phyloP scores from a whole-genome alignment of 352 stramenopile species.

The Phytophthora lateralis region DNA sequence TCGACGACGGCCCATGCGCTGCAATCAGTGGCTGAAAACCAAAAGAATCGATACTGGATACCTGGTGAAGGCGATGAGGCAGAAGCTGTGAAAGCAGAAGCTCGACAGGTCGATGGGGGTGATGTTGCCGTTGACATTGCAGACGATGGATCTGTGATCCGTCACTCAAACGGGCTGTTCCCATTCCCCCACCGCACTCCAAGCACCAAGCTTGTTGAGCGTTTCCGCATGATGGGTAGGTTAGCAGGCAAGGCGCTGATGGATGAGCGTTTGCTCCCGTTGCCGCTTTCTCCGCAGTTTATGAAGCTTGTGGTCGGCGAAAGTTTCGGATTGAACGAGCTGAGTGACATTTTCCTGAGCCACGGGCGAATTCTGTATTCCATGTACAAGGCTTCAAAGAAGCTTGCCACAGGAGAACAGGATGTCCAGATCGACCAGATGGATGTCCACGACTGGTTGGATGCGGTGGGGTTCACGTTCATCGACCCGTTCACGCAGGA shows the following conservation, averaged over 20 bases:
- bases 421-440: constrained; percentile 68
- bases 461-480: constrained; percentile 71
- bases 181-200: constrained; percentile 55
- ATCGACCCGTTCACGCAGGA: constrained; percentile 80
- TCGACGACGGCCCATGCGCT: constrained; percentile 75
- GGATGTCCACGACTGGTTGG: constrained; percentile 58
- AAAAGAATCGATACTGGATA: constrained; percentile 59
- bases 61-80: constrained; percentile 54
- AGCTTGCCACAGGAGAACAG: constrained; percentile 30
- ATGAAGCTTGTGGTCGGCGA: constrained; percentile 79
- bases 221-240: constrained; percentile 84
- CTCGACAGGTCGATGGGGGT: constrained; percentile 3
- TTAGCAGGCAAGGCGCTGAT: constrained; percentile 84
- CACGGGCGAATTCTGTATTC: constrained; percentile 65
- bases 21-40: constrained; percentile 59
- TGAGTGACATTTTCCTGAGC: constrained; percentile 65
- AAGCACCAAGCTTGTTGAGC: constrained; percentile 53
- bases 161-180: constrained; percentile 81
- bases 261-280: constrained; percentile 76
- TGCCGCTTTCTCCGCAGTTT: constrained; percentile 78
- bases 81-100: constrained; percentile 11
- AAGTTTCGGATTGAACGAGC: constrained; percentile 51
- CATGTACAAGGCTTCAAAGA: constrained; percentile 53
- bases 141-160: constrained; percentile 56
- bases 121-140: constrained; percentile 15